Evolutionary conservation across 805 yeast genomes (phyloP).

Genomic region (Starmerella potacharoeniae): DNA sequence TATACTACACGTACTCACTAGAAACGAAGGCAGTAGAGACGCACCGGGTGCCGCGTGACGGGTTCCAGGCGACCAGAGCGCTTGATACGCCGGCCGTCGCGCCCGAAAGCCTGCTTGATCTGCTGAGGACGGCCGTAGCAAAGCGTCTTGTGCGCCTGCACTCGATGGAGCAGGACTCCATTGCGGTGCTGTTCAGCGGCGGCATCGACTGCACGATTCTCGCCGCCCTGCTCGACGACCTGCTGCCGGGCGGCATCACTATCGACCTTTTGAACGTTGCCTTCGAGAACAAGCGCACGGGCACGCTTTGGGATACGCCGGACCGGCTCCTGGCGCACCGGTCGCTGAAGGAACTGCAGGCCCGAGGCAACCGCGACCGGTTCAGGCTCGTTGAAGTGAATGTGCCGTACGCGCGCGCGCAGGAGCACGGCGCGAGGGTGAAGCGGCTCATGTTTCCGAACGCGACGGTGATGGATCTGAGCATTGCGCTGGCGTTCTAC

Average conservation of each 20-base stretch:
- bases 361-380: slow-evolving; percentile 29
- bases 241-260: slow-evolving; percentile 18
- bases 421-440: slow-evolving; percentile 41
- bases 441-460: slow-evolving; percentile 65
- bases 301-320: slow-evolving; percentile 52
- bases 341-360: slow-evolving; percentile 45
- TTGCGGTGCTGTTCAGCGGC: slow-evolving; percentile 77
- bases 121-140: slow-evolving; percentile 14
- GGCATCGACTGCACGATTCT: slow-evolving; percentile 87
- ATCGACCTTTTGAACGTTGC: slow-evolving; percentile 87
- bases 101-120: neutral
- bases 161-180: slow-evolving; percentile 15
- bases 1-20: slow-evolving; percentile 9
- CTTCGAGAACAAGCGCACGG: slow-evolving; percentile 78
- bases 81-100: neutral
- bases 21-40: neutral
- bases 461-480: slow-evolving; percentile 86
- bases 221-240: slow-evolving; percentile 35
- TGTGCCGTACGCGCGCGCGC: slow-evolving; percentile 59
- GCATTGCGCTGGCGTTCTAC: slow-evolving; percentile 90
- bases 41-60: neutral
- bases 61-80: neutral
- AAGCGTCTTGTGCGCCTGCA: slow-evolving; percentile 13
- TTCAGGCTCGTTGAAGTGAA: slow-evolving; percentile 54
- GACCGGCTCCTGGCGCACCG: slow-evolving; percentile 66